Evolutionary conservation across 2,329 filamentous ascomycete species (phyloP).

Genomic region (Alternaria brassicae): DNA sequence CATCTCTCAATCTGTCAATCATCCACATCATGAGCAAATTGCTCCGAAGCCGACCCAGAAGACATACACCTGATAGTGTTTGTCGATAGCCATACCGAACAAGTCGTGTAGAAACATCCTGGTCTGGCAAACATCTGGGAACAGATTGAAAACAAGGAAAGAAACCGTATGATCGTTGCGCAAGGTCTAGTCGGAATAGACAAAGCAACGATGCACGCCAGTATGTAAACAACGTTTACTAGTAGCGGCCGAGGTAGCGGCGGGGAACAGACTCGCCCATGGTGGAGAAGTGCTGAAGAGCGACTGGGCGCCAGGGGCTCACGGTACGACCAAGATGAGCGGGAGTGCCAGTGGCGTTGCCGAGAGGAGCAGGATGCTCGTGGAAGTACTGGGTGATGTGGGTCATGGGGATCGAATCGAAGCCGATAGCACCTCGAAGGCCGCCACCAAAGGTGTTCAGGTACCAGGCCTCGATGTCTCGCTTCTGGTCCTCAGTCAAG

Average conservation of each 20-base stretch:
- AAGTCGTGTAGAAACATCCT: constrained; percentile 17
- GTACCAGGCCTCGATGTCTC: constrained; percentile 36
- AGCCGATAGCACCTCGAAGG: constrained; percentile 30
- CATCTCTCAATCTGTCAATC: constrained; percentile 24
- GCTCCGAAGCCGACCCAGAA: constrained; percentile 16
- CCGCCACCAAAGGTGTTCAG: constrained; percentile 27
- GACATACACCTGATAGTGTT: constrained; percentile 17
- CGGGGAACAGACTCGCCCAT: constrained; percentile 1
- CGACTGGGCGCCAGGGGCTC: neutral
- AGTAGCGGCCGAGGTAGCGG: constrained; percentile 16
- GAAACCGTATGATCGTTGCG: constrained; percentile 1
- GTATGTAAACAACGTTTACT: constrained; percentile 11
- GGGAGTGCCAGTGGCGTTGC: constrained; percentile 15
- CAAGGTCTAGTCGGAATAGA: constrained; percentile 6
- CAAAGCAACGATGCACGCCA: constrained; percentile 5
- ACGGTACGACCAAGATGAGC: constrained; percentile 17
- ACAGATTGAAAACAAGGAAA: constrained; percentile 21
- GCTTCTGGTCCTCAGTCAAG: constrained; percentile 31
- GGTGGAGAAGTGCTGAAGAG: neutral
- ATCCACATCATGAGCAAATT: constrained; percentile 23
- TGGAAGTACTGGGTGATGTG: constrained; percentile 30
- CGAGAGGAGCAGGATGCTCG: constrained; percentile 18
- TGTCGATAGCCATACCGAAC: constrained; percentile 10
- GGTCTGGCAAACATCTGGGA: constrained; percentile 24
- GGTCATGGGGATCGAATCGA: constrained; percentile 38